A percentile compares a stretch with the other conserved stretches of the same genome.
phyloP scores from a whole-genome alignment of 2,329 filamentous ascomycete genomes.

The Cladosporium colombiae region DNA sequence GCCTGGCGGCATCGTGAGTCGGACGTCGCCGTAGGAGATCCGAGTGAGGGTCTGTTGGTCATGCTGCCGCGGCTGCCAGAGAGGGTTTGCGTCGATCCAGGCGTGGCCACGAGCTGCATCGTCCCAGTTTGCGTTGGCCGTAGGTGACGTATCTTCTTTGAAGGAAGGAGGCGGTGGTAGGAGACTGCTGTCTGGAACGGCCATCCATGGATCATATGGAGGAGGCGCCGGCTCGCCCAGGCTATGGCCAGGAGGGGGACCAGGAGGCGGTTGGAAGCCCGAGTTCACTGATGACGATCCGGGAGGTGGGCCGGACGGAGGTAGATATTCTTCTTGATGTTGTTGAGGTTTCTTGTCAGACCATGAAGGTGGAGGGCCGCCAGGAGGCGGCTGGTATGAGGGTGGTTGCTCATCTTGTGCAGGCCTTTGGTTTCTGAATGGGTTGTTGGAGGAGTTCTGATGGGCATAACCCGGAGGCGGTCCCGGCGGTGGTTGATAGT shows the following conservation, averaged over 20 bases:
- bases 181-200: slow-evolving; percentile 70
- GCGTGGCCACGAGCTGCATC: slow-evolving; percentile 64
- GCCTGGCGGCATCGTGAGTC: slow-evolving; percentile 46
- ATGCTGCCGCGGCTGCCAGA: slow-evolving; percentile 54
- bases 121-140: slow-evolving; percentile 67
- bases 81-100: slow-evolving; percentile 65
- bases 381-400: slow-evolving; percentile 34
- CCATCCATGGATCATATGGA: slow-evolving; percentile 70
- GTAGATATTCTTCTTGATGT: slow-evolving; percentile 20
- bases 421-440: slow-evolving; percentile 23
- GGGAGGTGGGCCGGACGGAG: slow-evolving; percentile 27
- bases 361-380: slow-evolving; percentile 34
- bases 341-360: slow-evolving; percentile 21
- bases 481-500: slow-evolving; percentile 36
- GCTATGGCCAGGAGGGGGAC: slow-evolving; percentile 22
- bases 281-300: slow-evolving; percentile 39
- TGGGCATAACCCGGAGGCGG: slow-evolving; percentile 33
- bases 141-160: slow-evolving; percentile 64
- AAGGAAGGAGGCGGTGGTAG: slow-evolving; percentile 72
- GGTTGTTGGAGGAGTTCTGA: slow-evolving; percentile 23
- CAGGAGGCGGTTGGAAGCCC: slow-evolving; percentile 32
- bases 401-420: slow-evolving; percentile 21
- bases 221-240: slow-evolving; percentile 47
- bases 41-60: slow-evolving; percentile 43
- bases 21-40: slow-evolving; percentile 53